phyloP scores from a whole-genome alignment of 2,329 filamentous ascomycete species.

The Bipolaris gigantea region DNA sequence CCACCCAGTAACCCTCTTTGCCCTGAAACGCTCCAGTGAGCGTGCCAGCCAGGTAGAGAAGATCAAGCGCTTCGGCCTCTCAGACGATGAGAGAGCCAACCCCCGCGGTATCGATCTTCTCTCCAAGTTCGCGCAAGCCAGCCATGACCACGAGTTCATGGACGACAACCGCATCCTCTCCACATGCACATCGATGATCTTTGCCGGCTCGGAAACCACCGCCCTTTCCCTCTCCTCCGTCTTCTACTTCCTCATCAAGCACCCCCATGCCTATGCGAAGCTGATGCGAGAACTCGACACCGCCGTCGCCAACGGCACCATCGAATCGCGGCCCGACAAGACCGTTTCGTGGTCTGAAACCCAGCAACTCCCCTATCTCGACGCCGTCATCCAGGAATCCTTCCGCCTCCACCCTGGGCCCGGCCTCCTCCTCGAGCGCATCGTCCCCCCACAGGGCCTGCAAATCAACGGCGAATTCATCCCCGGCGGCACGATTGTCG shows the following conservation, averaged over 20 bases:
- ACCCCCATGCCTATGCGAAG: conserved; percentile 57
- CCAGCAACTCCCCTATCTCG: conserved; percentile 72
- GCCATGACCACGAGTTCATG: conserved; percentile 71
- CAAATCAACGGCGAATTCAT: conserved; percentile 66
- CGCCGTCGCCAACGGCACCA: conserved; percentile 55
- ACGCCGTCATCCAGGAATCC: conserved; percentile 76
- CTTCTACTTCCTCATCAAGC: conserved; percentile 73
- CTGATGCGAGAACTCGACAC: conserved; percentile 66
- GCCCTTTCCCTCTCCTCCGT: conserved; percentile 72
- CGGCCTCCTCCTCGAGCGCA: conserved; percentile 71
- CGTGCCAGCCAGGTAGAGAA: conserved; percentile 59
- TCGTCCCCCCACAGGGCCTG: conserved; percentile 66
- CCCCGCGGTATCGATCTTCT: conserved; percentile 60
- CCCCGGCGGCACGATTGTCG: conserved; percentile 71
- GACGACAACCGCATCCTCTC: conserved; percentile 68
- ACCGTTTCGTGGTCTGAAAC: conserved; percentile 70
- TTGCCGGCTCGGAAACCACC: conserved; percentile 78
- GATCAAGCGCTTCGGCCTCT: conserved; percentile 49
- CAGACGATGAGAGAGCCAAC: conserved; percentile 34
- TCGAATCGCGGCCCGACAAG: conserved; percentile 51
- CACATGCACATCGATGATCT: conserved; percentile 70
- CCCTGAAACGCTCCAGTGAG: conserved; percentile 66
- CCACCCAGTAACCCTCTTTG: conserved; percentile 74
- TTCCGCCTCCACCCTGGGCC: conserved; percentile 76
- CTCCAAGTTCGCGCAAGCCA: conserved; percentile 71